Evolutionary conservation across 2,329 filamentous ascomycete species (phyloP).

Genomic region (Aspergillus brunneoviolaceus): DNA sequence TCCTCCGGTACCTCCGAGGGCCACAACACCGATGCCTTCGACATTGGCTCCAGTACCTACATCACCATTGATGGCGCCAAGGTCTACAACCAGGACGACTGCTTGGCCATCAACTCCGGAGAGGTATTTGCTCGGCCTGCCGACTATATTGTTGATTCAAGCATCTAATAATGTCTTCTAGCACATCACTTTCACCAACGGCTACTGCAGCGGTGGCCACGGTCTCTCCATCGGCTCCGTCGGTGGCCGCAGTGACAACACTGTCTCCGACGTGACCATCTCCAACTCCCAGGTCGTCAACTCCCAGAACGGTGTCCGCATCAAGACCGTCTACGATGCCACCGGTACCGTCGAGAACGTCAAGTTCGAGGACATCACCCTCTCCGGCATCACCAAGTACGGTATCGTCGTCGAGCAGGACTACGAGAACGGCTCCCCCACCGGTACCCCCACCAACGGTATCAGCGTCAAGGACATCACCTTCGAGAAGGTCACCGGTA

Average conservation of each 20-base stretch:
- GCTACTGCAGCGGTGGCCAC: constrained; percentile 43
- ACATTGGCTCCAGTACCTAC: constrained; percentile 52
- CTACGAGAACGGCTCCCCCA: constrained; percentile 50
- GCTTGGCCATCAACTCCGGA: constrained; percentile 58
- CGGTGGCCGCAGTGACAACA: constrained; percentile 53
- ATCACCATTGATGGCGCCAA: constrained; percentile 54
- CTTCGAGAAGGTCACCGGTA: constrained; percentile 36
- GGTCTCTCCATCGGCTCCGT: constrained; percentile 37
- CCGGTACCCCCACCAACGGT: constrained; percentile 38
- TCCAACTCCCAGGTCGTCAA: constrained; percentile 50
- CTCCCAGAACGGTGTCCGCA: constrained; percentile 31
- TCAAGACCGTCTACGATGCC: constrained; percentile 54
- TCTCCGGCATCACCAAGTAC: constrained; percentile 51
- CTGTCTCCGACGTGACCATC: constrained; percentile 53
- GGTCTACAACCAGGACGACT: constrained; percentile 63
- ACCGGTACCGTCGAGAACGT: constrained; percentile 55
- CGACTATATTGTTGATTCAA: neutral
- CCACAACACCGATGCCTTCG: constrained; percentile 62
- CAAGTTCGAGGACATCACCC: constrained; percentile 54
- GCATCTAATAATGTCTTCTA: constrained; percentile 8
- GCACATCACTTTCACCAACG: constrained; percentile 49
- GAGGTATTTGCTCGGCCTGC: constrained; percentile 16
- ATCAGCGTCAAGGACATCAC: constrained; percentile 41
- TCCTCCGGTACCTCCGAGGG: constrained; percentile 50
- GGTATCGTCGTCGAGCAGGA: constrained; percentile 56